phyloP scores from a whole-genome alignment of 495 filamentous ascomycete species.

The Cercophora newfieldiana region DNA sequence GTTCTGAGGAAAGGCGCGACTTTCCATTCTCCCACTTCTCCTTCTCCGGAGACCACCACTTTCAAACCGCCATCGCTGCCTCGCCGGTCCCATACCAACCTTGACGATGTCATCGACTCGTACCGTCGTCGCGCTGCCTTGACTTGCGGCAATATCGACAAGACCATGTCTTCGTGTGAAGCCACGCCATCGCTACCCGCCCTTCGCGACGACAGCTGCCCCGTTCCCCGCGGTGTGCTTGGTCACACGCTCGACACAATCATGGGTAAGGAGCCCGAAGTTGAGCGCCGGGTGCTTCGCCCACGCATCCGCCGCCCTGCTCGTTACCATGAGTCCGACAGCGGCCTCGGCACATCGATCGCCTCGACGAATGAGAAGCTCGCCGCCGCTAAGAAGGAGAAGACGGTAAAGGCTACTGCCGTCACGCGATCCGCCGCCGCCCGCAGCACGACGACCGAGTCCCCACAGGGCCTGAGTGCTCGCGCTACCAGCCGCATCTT shows the following conservation, averaged over 20 bases:
- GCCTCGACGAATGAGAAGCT: slow-evolving; percentile 41
- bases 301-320: slow-evolving; percentile 52
- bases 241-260: slow-evolving; percentile 46
- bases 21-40: slow-evolving; percentile 57
- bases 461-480: slow-evolving; percentile 45
- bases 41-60: slow-evolving; percentile 41
- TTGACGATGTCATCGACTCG: slow-evolving; percentile 61
- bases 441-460: slow-evolving; percentile 36
- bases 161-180: slow-evolving; percentile 41
- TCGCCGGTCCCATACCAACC: slow-evolving; percentile 61
- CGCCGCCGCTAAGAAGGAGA: slow-evolving; percentile 29
- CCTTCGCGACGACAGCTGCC: slow-evolving; percentile 49
- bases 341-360: slow-evolving; percentile 60
- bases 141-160: slow-evolving; percentile 51
- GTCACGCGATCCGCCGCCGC: slow-evolving; percentile 53
- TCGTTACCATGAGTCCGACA: slow-evolving; percentile 61
- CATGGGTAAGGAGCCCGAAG: slow-evolving; percentile 42
- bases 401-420: slow-evolving; percentile 38
- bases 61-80: slow-evolving; percentile 55
- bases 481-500: slow-evolving; percentile 55
- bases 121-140: slow-evolving; percentile 55
- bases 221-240: slow-evolving; percentile 53
- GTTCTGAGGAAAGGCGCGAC: slow-evolving; percentile 63
- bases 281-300: slow-evolving; percentile 47
- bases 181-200: slow-evolving; percentile 29